Evolutionary conservation across 768 basidiomycete species (phyloP).

Genomic region (Boletus sp.): DNA sequence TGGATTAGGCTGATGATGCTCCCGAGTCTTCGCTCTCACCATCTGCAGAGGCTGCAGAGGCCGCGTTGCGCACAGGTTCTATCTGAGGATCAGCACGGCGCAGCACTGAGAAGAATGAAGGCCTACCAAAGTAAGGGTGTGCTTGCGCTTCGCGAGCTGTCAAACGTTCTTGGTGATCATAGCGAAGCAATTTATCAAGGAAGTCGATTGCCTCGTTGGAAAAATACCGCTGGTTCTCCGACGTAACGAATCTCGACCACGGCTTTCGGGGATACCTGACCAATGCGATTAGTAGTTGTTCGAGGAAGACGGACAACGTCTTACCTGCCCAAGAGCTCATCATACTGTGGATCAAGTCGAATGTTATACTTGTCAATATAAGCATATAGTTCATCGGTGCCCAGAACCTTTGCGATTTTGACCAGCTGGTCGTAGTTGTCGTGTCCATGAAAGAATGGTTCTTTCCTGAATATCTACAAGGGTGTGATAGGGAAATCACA

Average conservation of each 20-base stretch:
- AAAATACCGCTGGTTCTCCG: slow-evolving; percentile 94
- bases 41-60: slow-evolving; percentile 44
- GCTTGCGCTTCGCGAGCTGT: slow-evolving; percentile 92
- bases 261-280: slow-evolving; percentile 87
- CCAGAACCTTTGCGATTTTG: slow-evolving; percentile 96
- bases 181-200: slow-evolving; percentile 90
- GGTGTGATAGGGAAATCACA: background rate
- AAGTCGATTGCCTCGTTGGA: slow-evolving; percentile 97
- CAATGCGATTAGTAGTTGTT: slow-evolving; percentile 3
- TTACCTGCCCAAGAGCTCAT: slow-evolving; percentile 87
- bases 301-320: slow-evolving; percentile 12
- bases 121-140: slow-evolving; percentile 88
- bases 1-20: slow-evolving; percentile 33
- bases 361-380: slow-evolving; percentile 97
- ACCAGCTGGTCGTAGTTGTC: slow-evolving; percentile 99
- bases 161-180: slow-evolving; percentile 95
- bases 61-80: slow-evolving; percentile 68
- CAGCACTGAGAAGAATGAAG: slow-evolving; percentile 6
- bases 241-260: slow-evolving; percentile 94
- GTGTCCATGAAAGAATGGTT: slow-evolving; percentile 99
- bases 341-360: slow-evolving; percentile 92
- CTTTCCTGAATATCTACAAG: slow-evolving; percentile 92
- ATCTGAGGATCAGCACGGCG: slow-evolving; percentile 16
- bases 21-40: slow-evolving; percentile 59
- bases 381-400: slow-evolving; percentile 90